Evolutionary conservation across 176 grass and related monocot species (phyloP).

Genomic region (Juncus inflexus): DNA sequence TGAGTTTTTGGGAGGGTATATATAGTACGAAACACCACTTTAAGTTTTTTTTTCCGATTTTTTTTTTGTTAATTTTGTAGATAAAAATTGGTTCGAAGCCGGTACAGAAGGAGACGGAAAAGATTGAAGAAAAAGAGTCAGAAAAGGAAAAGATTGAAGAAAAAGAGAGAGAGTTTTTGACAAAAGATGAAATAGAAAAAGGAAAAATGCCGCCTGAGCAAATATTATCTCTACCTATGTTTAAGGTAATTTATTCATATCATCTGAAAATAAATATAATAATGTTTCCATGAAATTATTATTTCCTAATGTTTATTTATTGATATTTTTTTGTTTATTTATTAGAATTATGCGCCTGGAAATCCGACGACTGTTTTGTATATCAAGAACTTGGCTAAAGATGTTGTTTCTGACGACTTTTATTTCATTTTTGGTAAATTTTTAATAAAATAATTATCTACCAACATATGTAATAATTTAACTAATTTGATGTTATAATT

Average conservation of each 20-base stretch:
- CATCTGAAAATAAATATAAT: too few relatives aligned
- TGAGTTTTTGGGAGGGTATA: too few relatives aligned
- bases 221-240: conserved; percentile 95
- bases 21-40: too few relatives aligned
- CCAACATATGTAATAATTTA: conserved; percentile 26
- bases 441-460: not conserved
- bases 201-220: conserved; percentile 75
- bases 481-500: conserved; percentile 1
- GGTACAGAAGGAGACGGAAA: conserved; percentile 34
- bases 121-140: conserved; percentile 28
- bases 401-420: conserved; percentile 83
- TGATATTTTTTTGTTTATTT: not conserved
- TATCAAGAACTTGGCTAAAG: conserved; percentile 94
- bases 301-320: conserved; percentile 12
- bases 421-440: conserved; percentile 82
- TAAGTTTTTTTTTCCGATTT: too few relatives aligned
- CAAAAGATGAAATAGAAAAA: conserved; percentile 67
- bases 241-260: conserved; percentile 50
- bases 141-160: conserved; percentile 40
- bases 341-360: conserved; percentile 76
- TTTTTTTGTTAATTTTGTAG: conserved; percentile 31
- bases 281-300: too few relatives aligned
- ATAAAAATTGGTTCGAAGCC: conserved; percentile 71
- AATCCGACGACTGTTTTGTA: conserved; percentile 79
- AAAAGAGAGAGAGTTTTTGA: conserved; percentile 41